Evolutionary conservation across 78 protist genomes (phyloP).

Genomic region (Planoprotostelium fungivorum): DNA sequence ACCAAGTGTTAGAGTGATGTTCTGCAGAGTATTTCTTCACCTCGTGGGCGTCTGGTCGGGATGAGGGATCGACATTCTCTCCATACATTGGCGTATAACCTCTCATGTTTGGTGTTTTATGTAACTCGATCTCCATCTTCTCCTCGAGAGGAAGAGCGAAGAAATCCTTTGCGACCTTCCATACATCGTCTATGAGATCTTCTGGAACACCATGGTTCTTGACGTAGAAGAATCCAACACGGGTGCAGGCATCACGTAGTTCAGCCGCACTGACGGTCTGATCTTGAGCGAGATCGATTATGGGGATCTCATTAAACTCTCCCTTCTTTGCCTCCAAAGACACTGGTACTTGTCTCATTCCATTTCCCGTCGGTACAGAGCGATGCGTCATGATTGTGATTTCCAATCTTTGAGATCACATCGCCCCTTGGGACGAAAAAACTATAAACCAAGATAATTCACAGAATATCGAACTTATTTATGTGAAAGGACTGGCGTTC

Average conservation of each 20-base stretch:
- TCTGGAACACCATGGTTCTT: conserved; percentile 7
- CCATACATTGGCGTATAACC: conserved; percentile 6
- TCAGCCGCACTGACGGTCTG: not conserved
- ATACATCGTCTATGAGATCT: conserved; percentile 8
- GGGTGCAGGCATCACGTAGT: conserved; percentile 16
- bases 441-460: too few relatives aligned
- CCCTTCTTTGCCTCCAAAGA: not conserved
- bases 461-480: too few relatives aligned
- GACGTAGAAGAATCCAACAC: conserved; percentile 35
- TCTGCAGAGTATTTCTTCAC: not conserved
- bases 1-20: not conserved
- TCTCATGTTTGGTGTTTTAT: not conserved
- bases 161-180: not conserved
- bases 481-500: not conserved
- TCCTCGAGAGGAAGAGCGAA: conserved; percentile 14
- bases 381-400: too few relatives aligned
- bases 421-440: too few relatives aligned
- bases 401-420: too few relatives aligned
- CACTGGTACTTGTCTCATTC: not conserved
- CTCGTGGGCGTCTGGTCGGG: conserved; percentile 2
- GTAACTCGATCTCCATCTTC: conserved; percentile 17
- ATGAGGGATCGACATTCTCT: conserved; percentile 10
- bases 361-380: not conserved
- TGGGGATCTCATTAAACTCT: not conserved
- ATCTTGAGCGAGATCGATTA: not conserved